Evolutionary conservation across 805 yeast genomes (phyloP).

Genomic region (Ogataea nakhonphanomensis): DNA sequence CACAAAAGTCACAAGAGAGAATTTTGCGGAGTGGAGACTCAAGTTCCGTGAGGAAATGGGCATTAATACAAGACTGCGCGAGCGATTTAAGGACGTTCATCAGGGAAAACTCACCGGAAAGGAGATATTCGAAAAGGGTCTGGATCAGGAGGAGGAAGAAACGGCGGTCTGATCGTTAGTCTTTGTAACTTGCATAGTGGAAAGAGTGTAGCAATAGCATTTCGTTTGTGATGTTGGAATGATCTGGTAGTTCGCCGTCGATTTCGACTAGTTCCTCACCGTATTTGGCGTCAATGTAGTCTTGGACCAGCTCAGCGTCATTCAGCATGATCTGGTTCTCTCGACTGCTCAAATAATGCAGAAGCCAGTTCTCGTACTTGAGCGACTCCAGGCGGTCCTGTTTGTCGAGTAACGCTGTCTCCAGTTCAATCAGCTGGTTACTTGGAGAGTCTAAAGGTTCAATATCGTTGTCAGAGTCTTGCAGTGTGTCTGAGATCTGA

Average conservation of each 20-base stretch:
- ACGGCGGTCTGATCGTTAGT: slow-evolving; percentile 23
- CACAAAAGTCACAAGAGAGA: slow-evolving; percentile 79
- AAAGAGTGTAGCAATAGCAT: slow-evolving; percentile 21
- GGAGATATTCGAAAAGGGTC: slow-evolving; percentile 86
- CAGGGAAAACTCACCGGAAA: slow-evolving; percentile 80
- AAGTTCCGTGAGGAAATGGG: slow-evolving; percentile 70
- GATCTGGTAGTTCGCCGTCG: slow-evolving; percentile 6
- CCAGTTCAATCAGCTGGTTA: slow-evolving; percentile 21
- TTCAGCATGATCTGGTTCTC: slow-evolving; percentile 17
- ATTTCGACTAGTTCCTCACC: background rate
- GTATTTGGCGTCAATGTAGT: slow-evolving; percentile 13
- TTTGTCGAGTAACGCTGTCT: slow-evolving; percentile 23
- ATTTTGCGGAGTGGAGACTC: slow-evolving; percentile 69
- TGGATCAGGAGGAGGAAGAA: slow-evolving; percentile 65
- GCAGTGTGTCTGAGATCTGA: too few relatives aligned
- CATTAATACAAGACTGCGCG: slow-evolving; percentile 54
- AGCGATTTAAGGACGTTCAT: slow-evolving; percentile 55
- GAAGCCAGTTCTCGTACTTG: slow-evolving; percentile 24
- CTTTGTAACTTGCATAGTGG: slow-evolving; percentile 8
- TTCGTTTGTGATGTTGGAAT: slow-evolving; percentile 23
- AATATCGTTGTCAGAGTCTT: background rate
- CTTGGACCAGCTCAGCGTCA: slow-evolving; percentile 12
- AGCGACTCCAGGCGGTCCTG: slow-evolving; percentile 25
- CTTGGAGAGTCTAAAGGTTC: slow-evolving; percentile 5
- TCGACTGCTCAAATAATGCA: slow-evolving; percentile 23